A percentile compares a stretch with the other conserved stretches of the same genome.
phyloP scores from a whole-genome alignment of 495 filamentous ascomycete species.

The Aspergillus mulundensis region DNA sequence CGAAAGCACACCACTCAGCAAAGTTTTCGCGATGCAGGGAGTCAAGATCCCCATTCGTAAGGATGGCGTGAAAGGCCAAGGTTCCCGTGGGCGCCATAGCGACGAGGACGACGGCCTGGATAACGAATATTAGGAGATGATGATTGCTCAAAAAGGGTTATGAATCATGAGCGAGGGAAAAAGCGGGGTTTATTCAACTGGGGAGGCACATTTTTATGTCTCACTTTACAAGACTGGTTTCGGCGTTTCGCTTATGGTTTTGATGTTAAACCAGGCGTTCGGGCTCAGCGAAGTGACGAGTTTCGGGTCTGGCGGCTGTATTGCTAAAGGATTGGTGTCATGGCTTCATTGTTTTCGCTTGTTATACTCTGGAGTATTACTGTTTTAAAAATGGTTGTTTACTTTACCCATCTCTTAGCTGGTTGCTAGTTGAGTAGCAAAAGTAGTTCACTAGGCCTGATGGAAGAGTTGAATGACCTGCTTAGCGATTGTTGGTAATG shows the following conservation, averaged over 20 bases:
- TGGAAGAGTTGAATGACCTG: not conserved
- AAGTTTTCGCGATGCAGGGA: conserved; percentile 90
- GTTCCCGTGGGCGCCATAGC: conserved; percentile 53
- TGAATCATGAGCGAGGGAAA: not conserved
- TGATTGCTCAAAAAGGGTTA: not conserved
- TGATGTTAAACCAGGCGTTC: no score
- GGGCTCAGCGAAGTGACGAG: no score
- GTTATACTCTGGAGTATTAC: not conserved
- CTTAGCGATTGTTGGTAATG: not conserved
- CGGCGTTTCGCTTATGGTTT: conserved; percentile 28
- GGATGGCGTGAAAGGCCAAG: conserved; percentile 61
- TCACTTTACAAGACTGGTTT: not conserved
- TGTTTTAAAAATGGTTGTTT: not conserved
- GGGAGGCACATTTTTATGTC: not conserved
- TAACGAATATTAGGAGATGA: conserved; percentile 24
- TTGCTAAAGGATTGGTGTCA: conserved; percentile 26
- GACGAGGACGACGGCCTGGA: conserved; percentile 58
- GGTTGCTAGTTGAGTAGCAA: not conserved
- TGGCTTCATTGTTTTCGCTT: conserved; percentile 7
- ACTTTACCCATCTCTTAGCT: not conserved
- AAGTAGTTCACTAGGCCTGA: not conserved
- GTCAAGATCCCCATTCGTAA: conserved; percentile 95
- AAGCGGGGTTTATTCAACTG: not conserved
- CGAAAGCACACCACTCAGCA: conserved; percentile 89
- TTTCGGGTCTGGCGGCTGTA: conserved; percentile 26